Conservation (phyloP, 257 asterid species). For the Mentha longifolia region DNA sequence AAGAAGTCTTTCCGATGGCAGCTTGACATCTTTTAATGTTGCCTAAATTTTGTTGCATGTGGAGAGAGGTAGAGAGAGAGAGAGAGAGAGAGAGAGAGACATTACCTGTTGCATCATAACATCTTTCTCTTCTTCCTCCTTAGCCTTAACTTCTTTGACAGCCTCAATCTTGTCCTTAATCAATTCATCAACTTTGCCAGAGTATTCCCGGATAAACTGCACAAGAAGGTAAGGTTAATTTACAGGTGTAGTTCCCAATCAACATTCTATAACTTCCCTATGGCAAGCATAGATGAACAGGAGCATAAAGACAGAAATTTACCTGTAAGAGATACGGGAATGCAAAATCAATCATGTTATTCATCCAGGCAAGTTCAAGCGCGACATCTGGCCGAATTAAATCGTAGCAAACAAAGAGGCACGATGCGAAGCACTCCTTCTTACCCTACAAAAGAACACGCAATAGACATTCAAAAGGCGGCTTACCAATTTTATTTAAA, state of each 20-base stretch:
- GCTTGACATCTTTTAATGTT: not conserved
- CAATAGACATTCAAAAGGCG: slow-evolving; percentile 17
- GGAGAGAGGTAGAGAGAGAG: not conserved
- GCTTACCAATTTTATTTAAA: not conserved
- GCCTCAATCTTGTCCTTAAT: slow-evolving; percentile 87
- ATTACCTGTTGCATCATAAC: slow-evolving; percentile 85
- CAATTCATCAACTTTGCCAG: slow-evolving; percentile 91
- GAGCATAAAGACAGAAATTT: slow-evolving; percentile 25
- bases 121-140: slow-evolving; percentile 86
- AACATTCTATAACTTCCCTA: slow-evolving; percentile 16
- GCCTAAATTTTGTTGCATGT: too few relatives aligned
- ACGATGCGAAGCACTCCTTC: slow-evolving; percentile 97
- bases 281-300: slow-evolving; percentile 15
- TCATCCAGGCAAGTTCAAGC: slow-evolving; percentile 97
- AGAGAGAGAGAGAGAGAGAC: not conserved
- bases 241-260: not conserved
- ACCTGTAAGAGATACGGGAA: slow-evolving; percentile 98
- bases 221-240: not conserved
- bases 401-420: slow-evolving; percentile 98
- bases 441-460: slow-evolving; percentile 70
- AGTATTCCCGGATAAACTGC: slow-evolving; percentile 95
- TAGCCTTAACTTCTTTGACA: slow-evolving; percentile 73
- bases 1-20: not conserved
- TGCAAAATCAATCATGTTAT: slow-evolving; percentile 93
- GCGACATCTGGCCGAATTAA: slow-evolving; percentile 92